Base-by-base conservation (phyloP, 2,329 filamentous ascomycete species). In the Dactylellina drechsleri region DNA sequence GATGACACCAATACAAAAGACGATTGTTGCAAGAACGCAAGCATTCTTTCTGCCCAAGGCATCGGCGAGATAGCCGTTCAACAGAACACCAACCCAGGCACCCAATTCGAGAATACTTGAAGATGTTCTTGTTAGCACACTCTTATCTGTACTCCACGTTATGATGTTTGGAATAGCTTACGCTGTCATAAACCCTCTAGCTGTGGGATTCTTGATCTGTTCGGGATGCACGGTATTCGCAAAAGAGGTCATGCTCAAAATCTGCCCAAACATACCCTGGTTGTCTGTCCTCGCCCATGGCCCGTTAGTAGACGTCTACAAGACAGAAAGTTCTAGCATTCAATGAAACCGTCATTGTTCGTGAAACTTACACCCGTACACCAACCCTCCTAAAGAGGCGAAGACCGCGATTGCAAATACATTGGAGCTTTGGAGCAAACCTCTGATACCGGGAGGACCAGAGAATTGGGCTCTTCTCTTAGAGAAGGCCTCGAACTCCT, bases 61-160 rank as follows among this genome's bases (percentile, higher is more conserved):
- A 79, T 93, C 91, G 16, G 90, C 90, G n/a, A 92, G 81, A 79
- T 90, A 90, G 0, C 90, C 89, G 1, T 87, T 90, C 47, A 90
- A 84, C 2, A 93, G 81, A 0, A 89, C 87, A 43, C 91, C 91
- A n/a, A 92, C 80, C 90, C 90, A 93, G 50, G 90, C 91, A 61
- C 91, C 91, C 1, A 93, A 86, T 80, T 92, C 90, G 26, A 93
- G 86, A 77, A 86, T 84, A 36, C 68, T 73, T 15, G n/a, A 20
- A 4, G 2, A 26, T 31, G 2, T 82, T 81, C 15, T 80, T 81
- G 61, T 82, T 26, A 76, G 77, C 81, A 79, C 16, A 1, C 31
- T 36, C 6, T 4, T 7, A 36, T 36, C 31, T 23, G 31, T 36
- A 36, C 10, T 7, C 31, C 6, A 36, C 10, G 2, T 7, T 36